A percentile compares a stretch with the other conserved stretches of the same genome.
Conservation (phyloP, 2,329 filamentous ascomycete species). For the Sphaerulina musiva region DNA sequence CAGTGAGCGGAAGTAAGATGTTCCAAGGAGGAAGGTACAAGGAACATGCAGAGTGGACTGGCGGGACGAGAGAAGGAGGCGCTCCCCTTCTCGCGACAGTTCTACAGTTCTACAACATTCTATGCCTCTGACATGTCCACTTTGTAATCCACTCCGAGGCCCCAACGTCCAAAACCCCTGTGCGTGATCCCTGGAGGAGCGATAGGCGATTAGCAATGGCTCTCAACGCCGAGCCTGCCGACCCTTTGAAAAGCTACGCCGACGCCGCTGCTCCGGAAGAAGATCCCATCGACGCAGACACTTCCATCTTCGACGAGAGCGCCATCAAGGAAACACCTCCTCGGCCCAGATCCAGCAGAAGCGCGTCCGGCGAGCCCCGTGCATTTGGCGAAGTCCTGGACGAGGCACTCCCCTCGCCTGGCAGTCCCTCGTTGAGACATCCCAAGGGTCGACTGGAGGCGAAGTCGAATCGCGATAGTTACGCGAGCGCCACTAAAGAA, state of each 20-base stretch:
- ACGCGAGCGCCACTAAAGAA: constrained; percentile 24
- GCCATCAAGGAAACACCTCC: constrained; percentile 35
- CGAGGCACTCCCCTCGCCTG: constrained; percentile 28
- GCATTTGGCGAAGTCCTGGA: constrained; percentile 34
- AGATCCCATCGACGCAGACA: constrained; percentile 20
- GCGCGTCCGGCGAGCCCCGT: constrained; percentile 28
- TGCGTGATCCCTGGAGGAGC: no score
- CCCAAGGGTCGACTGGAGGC: constrained; percentile 26
- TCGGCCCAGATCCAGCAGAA: constrained; percentile 19
- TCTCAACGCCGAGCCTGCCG: constrained; percentile 38
- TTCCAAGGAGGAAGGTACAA: no score
- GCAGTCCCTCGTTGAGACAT: constrained; percentile 29
- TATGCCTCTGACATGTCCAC: no score
- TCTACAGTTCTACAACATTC: no score
- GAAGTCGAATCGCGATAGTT: constrained; percentile 20
- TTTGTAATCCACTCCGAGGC: no score
- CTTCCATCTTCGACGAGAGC: constrained; percentile 19
- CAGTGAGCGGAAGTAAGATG: no score
- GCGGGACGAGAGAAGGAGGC: no score
- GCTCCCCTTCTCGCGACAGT: no score
- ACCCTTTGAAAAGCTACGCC: constrained; percentile 41
- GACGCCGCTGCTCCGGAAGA: constrained; percentile 35
- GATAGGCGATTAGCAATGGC: constrained; percentile 26
- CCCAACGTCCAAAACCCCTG: no score
- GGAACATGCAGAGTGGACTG: no score